phyloP scores from a whole-genome alignment of 2,329 filamentous ascomycete genomes.

The Fusarium sp. region DNA sequence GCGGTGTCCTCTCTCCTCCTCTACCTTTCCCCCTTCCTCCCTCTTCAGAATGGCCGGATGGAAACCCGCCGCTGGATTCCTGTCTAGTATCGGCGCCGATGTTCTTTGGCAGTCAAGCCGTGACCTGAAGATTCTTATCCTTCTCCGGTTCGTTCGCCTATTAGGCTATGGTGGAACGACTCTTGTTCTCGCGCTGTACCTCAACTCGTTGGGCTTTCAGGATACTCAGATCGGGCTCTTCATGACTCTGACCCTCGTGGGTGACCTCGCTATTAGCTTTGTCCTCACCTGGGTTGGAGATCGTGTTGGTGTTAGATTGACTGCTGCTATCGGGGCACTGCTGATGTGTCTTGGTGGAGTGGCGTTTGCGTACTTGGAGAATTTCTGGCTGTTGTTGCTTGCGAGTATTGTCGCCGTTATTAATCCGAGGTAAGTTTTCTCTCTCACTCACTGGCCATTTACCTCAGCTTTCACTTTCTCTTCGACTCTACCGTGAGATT shows the following conservation, averaged over 20 bases:
- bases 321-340: conserved; percentile 28
- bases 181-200: conserved; percentile 39
- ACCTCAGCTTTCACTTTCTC: neutral
- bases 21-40: neutral
- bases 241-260: conserved; percentile 42
- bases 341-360: conserved; percentile 37
- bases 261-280: conserved; percentile 44
- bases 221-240: conserved; percentile 40
- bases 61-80: conserved; percentile 5
- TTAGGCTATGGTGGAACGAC: conserved; percentile 43
- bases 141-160: conserved; percentile 38
- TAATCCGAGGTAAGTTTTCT: conserved; percentile 31
- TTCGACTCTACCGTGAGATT: neutral
- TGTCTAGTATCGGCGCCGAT: conserved; percentile 40
- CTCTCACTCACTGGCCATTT: too few relatives aligned
- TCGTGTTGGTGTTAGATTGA: conserved; percentile 32
- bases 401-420: conserved; percentile 40
- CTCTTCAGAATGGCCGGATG: conserved; percentile 16
- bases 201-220: conserved; percentile 35
- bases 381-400: conserved; percentile 37
- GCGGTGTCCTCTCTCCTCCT: neutral
- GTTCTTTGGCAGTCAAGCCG: conserved; percentile 36
- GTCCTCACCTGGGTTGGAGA: conserved; percentile 40
- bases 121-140: conserved; percentile 38
- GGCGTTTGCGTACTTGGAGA: conserved; percentile 35